Evolutionary conservation across 768 basidiomycete species (phyloP).

Genomic region (Russula sp.): DNA sequence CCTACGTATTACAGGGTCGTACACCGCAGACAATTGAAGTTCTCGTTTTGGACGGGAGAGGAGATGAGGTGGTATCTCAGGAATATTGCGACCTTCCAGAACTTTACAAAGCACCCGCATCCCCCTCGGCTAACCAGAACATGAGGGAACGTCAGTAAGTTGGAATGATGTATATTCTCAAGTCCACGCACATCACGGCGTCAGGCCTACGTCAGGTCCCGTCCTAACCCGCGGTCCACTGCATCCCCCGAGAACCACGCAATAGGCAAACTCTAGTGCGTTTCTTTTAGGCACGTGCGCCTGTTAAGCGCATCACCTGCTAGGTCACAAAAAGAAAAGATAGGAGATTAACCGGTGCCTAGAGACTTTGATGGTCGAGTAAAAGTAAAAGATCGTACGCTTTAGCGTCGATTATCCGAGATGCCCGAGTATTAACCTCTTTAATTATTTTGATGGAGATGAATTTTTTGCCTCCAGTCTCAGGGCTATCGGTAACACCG

Average conservation of each 20-base stretch:
- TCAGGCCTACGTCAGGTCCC: neutral
- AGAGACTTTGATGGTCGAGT: neutral
- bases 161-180: neutral
- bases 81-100: neutral
- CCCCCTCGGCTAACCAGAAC: neutral
- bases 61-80: neutral
- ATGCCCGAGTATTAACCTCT: neutral
- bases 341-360: neutral
- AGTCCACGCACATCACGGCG: neutral
- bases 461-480: neutral
- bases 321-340: neutral
- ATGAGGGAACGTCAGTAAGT: too few relatives aligned
- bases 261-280: neutral
- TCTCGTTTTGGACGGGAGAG: neutral
- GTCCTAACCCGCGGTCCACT: neutral
- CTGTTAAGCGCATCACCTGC: too few relatives aligned
- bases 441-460: neutral
- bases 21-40: neutral
- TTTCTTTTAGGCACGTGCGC: neutral
- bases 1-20: neutral
- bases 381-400: too few relatives aligned
- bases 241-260: neutral
- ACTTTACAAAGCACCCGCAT: neutral
- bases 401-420: too few relatives aligned
- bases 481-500: too few relatives aligned